These are phyloP conservation scores for Cenococcum geophilum DNA, from an alignment of 495 filamentous ascomycete genomes.

Conservation along the genomic window DNA sequence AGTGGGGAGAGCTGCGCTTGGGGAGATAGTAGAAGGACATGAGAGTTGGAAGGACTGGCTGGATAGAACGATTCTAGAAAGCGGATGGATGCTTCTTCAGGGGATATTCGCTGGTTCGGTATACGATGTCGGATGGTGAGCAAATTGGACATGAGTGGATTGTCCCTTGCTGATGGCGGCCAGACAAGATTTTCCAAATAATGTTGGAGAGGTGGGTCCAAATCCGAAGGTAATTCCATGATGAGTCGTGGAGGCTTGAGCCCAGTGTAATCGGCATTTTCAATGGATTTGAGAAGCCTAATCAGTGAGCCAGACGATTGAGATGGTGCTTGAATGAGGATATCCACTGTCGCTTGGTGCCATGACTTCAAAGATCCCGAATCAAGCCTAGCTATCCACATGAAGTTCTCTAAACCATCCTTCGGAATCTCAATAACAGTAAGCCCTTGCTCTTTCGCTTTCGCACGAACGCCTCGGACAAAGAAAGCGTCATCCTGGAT, in stretches of 20 bases:
- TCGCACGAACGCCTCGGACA: slow-evolving; percentile 45
- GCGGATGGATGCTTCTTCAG: slow-evolving; percentile 59
- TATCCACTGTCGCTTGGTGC: slow-evolving; percentile 67
- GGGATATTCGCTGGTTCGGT: slow-evolving; percentile 45
- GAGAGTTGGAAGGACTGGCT: slow-evolving; percentile 50
- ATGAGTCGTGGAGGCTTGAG: slow-evolving; percentile 61
- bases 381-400: slow-evolving; percentile 73
- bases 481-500: slow-evolving; percentile 51
- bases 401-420: slow-evolving; percentile 51
- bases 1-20: slow-evolving; percentile 66
- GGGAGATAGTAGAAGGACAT: slow-evolving; percentile 72
- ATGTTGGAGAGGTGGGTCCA: slow-evolving; percentile 54
- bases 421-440: slow-evolving; percentile 63
- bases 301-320: slow-evolving; percentile 65
- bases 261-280: slow-evolving; percentile 65
- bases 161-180: slow-evolving; percentile 45
- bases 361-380: slow-evolving; percentile 65
- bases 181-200: slow-evolving; percentile 60
- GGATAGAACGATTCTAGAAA: slow-evolving; percentile 82
- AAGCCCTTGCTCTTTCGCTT: slow-evolving; percentile 40
- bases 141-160: slow-evolving; percentile 29
- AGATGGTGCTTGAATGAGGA: slow-evolving; percentile 66
- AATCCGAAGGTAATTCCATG: slow-evolving; percentile 65
- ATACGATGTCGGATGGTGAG: slow-evolving; percentile 71
- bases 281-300: slow-evolving; percentile 64